phyloP scores from a whole-genome alignment of 768 basidiomycete species.

The Filobasidium floriforme region DNA sequence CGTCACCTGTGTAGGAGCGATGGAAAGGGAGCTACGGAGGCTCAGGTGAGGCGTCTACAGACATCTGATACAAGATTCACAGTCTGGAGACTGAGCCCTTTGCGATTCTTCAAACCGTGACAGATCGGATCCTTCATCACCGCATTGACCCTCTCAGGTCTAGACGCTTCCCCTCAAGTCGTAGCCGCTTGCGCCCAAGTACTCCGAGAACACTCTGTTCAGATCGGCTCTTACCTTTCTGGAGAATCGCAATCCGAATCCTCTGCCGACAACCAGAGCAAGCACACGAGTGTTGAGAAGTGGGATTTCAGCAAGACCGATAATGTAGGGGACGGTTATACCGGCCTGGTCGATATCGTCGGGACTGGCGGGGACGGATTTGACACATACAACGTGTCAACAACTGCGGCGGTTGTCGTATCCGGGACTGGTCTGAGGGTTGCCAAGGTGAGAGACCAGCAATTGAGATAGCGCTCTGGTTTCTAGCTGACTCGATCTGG shows the following conservation, averaged over 20 bases:
- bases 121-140: slow-evolving; percentile 88
- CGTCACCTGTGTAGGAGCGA: slow-evolving; percentile 50
- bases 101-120: background rate
- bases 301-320: slow-evolving; percentile 42
- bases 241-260: slow-evolving; percentile 9
- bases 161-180: slow-evolving; percentile 67
- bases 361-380: slow-evolving; percentile 93
- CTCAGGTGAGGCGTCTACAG: slow-evolving; percentile 42
- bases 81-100: too few relatives aligned
- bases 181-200: slow-evolving; percentile 72
- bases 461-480: background rate
- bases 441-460: slow-evolving; percentile 61
- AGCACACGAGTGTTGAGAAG: slow-evolving; percentile 25
- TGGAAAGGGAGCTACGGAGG: slow-evolving; percentile 34
- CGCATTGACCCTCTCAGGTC: slow-evolving; percentile 68
- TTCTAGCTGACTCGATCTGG: slow-evolving; percentile 1
- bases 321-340: slow-evolving; percentile 39
- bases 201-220: slow-evolving; percentile 60
- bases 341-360: slow-evolving; percentile 63
- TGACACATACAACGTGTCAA: slow-evolving; percentile 95
- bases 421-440: slow-evolving; percentile 86
- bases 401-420: slow-evolving; percentile 84
- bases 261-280: background rate
- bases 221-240: slow-evolving; percentile 6
- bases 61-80: too few relatives aligned